A percentile compares a stretch with the other conserved stretches of the same genome.
phyloP scores from a whole-genome alignment of 2,329 filamentous ascomycete genomes.

The Amesomyces nigricolor region DNA sequence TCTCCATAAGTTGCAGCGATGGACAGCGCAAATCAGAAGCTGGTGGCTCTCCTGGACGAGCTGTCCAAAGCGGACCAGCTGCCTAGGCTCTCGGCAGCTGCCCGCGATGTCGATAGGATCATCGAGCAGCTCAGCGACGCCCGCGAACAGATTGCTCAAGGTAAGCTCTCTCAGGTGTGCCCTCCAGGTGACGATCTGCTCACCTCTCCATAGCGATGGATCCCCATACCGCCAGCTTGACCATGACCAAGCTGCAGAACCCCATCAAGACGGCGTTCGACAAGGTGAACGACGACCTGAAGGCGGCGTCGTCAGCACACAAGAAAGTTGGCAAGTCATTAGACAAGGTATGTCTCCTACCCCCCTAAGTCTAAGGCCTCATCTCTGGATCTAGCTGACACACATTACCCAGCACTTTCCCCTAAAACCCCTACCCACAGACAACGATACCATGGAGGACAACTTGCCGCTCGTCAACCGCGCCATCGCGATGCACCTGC shows the following conservation, averaged over 20 bases:
- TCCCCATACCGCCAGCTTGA: slow-evolving; percentile 63
- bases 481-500: slow-evolving; percentile 91
- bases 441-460: slow-evolving; percentile 72
- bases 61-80: slow-evolving; percentile 65
- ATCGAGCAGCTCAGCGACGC: slow-evolving; percentile 72
- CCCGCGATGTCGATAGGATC: slow-evolving; percentile 75
- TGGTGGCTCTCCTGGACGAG: slow-evolving; percentile 61
- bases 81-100: slow-evolving; percentile 62
- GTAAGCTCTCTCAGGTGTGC: slow-evolving; percentile 38
- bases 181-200: neutral
- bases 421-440: slow-evolving; percentile 62
- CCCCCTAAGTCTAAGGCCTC: neutral
- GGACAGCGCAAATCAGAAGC: slow-evolving; percentile 30
- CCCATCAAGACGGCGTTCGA: slow-evolving; percentile 79
- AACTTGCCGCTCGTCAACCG: slow-evolving; percentile 78
- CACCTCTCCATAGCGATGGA: slow-evolving; percentile 43
- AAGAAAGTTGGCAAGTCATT: slow-evolving; percentile 80
- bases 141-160: slow-evolving; percentile 64
- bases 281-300: slow-evolving; percentile 71
- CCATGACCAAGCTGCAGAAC: slow-evolving; percentile 78
- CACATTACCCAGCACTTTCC: slow-evolving; percentile 32
- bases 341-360: slow-evolving; percentile 57
- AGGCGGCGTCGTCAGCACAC: slow-evolving; percentile 74
- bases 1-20: slow-evolving; percentile 11
- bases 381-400: slow-evolving; percentile 17